Conservation (phyloP, 179 eudicot species). For the Heliamphora pulchella region DNA sequence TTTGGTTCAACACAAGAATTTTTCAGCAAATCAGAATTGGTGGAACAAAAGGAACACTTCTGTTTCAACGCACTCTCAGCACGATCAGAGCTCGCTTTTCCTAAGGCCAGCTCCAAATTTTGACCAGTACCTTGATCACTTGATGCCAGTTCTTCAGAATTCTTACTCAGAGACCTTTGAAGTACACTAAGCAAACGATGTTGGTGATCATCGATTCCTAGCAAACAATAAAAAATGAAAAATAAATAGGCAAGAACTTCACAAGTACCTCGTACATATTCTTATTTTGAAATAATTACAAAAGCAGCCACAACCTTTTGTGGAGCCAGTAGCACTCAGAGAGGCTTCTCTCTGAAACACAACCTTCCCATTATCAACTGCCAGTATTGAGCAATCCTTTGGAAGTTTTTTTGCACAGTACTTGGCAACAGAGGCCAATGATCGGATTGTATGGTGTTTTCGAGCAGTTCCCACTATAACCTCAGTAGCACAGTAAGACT, state of each 20-base stretch:
- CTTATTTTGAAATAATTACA: background rate
- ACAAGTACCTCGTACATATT: background rate
- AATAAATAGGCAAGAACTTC: background rate
- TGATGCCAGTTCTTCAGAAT: constrained; percentile 23
- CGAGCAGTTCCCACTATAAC: constrained; percentile 66
- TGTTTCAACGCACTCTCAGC: constrained; percentile 22
- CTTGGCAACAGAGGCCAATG: constrained; percentile 71
- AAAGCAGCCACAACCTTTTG: constrained; percentile 29
- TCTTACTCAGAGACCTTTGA: constrained; percentile 45
- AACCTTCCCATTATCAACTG: constrained; percentile 81
- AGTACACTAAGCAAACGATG: constrained; percentile 41
- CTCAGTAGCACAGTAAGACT: constrained; percentile 43
- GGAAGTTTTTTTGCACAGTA: constrained; percentile 70
- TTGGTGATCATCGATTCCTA: constrained; percentile 42
- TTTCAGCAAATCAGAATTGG: constrained; percentile 19
- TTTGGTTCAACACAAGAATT: constrained; percentile 17
- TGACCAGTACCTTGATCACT: constrained; percentile 23
- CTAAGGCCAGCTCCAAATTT: constrained; percentile 24
- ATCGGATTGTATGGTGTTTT: constrained; percentile 49
- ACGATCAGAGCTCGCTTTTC: constrained; percentile 21
- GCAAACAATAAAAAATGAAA: constrained; percentile 13
- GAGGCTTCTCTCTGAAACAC: constrained; percentile 37
- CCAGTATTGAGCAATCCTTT: constrained; percentile 55
- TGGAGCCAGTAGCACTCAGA: constrained; percentile 10
- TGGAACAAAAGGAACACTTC: constrained; percentile 54